Base-by-base conservation (phyloP, 352 stramenopile species). In the Globisporangium splendens region DNA sequence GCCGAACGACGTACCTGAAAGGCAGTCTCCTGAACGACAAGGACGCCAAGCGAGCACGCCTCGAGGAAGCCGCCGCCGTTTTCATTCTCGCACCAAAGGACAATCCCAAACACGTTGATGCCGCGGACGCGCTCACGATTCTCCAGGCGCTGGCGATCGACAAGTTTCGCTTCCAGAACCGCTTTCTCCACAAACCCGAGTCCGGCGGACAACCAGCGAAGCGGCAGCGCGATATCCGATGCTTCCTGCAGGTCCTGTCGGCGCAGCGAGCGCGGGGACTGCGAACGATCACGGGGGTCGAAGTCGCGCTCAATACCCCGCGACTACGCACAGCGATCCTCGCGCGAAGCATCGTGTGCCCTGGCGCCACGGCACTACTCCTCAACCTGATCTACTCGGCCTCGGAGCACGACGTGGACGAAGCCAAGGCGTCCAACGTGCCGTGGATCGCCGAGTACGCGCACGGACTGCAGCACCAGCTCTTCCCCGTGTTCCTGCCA, bases 401-500 rank as follows among this genome's bases (percentile, higher is more conserved):
- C 0, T 66, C 73, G 11, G 75, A 85, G 55, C 56, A 58, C 2
- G 59, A 77, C 8, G 62, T 79, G 0, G 54, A 54, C 10, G 65
- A 73, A 46, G 72, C 60, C 10, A 68, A 80, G 33, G 46, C 51
- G 11, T 77, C 72, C 4, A 70, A 63, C 21, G 68, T 77, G 43
- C 77, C 66, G 10, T 88, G 77, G 77, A 79, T 84, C 22, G 64
- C 59, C 8, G 77, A 88, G 62, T 88, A 88, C 42, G 63, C 75
- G 13, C 51, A 67, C 11, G 77, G 75, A 1, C 62, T 88, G 54
- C 73, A 84, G 53, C 72, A 84, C 50, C 70, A 84, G 47, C 41
- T 88, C 3, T 86, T 81, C 35, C 70, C 77, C 0, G 71, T 83
- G 2, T 67, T 75, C 28, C 56, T 88, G 7, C 75, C 75, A 0